These are phyloP conservation scores for Ilex aquifolium DNA, from an alignment of 257 asterid species.

Conservation along the genomic window DNA sequence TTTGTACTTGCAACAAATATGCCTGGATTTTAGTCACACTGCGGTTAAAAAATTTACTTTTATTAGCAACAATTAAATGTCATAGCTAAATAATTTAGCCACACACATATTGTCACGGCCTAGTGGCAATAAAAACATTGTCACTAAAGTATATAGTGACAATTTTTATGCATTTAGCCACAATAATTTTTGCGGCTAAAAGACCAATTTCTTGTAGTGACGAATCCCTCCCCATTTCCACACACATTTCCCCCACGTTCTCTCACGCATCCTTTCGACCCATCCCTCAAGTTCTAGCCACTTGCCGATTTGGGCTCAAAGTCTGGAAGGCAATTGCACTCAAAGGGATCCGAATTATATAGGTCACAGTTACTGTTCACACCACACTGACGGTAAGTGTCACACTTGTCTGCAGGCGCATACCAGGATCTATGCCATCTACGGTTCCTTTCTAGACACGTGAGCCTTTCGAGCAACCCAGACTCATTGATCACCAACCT, in stretches of 20 bases:
- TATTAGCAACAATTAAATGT: too few relatives aligned
- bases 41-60: too few relatives aligned
- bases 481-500: slow-evolving; percentile 29
- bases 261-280: slow-evolving; percentile 26
- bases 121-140: too few relatives aligned
- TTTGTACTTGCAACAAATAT: too few relatives aligned
- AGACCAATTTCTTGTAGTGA: too few relatives aligned
- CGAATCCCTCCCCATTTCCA: slow-evolving; percentile 20
- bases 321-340: slow-evolving; percentile 32
- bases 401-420: slow-evolving; percentile 24
- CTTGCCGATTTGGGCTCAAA: slow-evolving; percentile 22
- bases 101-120: too few relatives aligned
- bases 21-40: too few relatives aligned
- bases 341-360: slow-evolving; percentile 15
- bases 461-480: slow-evolving; percentile 19
- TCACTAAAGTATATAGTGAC: too few relatives aligned
- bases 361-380: slow-evolving; percentile 16
- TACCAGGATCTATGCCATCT: slow-evolving; percentile 29
- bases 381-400: slow-evolving; percentile 24
- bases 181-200: too few relatives aligned
- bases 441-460: slow-evolving; percentile 18
- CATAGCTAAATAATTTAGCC: too few relatives aligned
- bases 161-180: too few relatives aligned
- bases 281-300: slow-evolving; percentile 31
- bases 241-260: slow-evolving; percentile 17